A percentile compares a stretch with the other conserved stretches of the same genome.
These are phyloP conservation scores for Sistotremastrum niveocremeum DNA, from an alignment of 768 basidiomycete genomes.

Conservation along the genomic window DNA sequence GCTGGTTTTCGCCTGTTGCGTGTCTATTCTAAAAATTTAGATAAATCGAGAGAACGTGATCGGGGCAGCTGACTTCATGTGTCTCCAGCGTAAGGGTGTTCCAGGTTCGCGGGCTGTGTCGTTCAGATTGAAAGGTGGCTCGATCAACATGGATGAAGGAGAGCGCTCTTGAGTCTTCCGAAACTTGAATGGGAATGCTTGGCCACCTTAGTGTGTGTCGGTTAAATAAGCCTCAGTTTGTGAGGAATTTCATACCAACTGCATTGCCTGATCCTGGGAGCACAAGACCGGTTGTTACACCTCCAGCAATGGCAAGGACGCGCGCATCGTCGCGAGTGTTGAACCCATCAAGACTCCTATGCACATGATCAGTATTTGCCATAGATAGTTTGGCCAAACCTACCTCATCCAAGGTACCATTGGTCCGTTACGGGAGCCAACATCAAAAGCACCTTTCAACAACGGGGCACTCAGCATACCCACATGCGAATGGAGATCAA, in stretches of 20 bases:
- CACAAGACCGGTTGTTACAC: constrained; percentile 75
- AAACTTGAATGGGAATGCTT: constrained; percentile 79
- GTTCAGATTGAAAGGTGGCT: constrained; percentile 59
- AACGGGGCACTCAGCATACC: constrained; percentile 55
- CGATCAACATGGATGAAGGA: constrained; percentile 69
- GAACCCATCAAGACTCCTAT: constrained; percentile 65
- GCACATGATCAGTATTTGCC: no score
- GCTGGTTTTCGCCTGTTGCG: constrained; percentile 29
- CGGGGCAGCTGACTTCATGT: constrained; percentile 50
- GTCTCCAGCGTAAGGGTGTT: constrained; percentile 51
- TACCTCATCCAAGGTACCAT: constrained; percentile 52
- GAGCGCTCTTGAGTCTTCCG: constrained; percentile 66
- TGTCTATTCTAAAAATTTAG: constrained; percentile 13
- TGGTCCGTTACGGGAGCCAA: constrained; percentile 54
- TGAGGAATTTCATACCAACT: constrained; percentile 38
- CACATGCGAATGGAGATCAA: constrained; percentile 71
- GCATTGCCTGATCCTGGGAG: constrained; percentile 67
- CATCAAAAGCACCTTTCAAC: constrained; percentile 39
- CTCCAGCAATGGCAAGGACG: constrained; percentile 66
- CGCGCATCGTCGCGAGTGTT: constrained; percentile 77
- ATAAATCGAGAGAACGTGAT: background rate
- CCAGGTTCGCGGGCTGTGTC: constrained; percentile 25
- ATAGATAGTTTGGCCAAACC: no score
- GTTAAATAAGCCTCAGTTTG: constrained; percentile 8
- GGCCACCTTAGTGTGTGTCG: constrained; percentile 43